Evolutionary conservation across 495 filamentous ascomycete genomes (phyloP), one percentile per base, ranked within the genome.

Genomic region (Podospora bellae-mahoneyi): DNA sequence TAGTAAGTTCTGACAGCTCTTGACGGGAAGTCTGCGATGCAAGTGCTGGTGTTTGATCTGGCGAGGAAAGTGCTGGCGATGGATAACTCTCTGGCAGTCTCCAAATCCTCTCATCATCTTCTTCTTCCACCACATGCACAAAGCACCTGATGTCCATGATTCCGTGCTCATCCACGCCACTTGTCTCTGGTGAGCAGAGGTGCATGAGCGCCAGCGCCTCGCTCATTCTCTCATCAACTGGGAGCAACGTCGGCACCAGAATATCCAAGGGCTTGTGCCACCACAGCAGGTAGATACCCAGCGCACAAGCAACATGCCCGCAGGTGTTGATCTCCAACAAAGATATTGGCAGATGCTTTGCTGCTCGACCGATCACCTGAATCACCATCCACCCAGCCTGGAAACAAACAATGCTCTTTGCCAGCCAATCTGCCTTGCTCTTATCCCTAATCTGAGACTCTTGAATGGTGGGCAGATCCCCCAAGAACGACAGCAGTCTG

Each of bases 371-470:
- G 34, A 77, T 62, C 67, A 64, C 48, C 34, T 81, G 75, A 5
- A 80, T 30, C 1, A 78, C 23, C 64, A 83, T 69, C 77, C 76
- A 83, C 0, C 62, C 27, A 16, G 73, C 78, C 67, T 82, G 78
- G 16, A 75, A 59, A 53, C 66, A 73, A 5, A 67, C 62, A 16
- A 62, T 55, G 5, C 19, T 44, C 30, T 68, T 71, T 1, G 69
- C 69, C 34, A 67, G n/a, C 32, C 34, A 39, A 61, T 71, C 63
- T 2, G 56, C 69, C 20, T 71, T 71, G 65, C 69, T 71, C 44
- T 71, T 71, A 62, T 71, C 69, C 15, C 65, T 28, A 34, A 71
- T 71, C 20, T 67, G 30, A 0, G 39, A 44, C 9, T 32, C 54
- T 9, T 64, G 44, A 16, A 48, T 48, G 1, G 6, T 13, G 3